These are phyloP conservation scores for Cytospora chrysosperma DNA, from an alignment of 2,329 filamentous ascomycete species.

Conservation along the genomic window DNA sequence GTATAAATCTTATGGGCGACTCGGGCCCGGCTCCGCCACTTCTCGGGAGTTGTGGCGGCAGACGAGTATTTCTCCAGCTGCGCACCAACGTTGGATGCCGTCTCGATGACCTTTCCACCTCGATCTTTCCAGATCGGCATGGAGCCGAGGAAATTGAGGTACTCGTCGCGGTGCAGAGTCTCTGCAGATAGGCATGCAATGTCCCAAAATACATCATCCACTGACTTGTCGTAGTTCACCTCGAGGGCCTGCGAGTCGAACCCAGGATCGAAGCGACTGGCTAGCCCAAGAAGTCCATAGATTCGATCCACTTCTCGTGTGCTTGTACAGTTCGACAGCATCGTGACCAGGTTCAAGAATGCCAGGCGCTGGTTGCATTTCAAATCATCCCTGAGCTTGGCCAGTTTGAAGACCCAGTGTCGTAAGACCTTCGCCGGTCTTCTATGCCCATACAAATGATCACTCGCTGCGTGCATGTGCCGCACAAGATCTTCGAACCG, in stretches of 20 bases:
- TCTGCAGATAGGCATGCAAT: background rate
- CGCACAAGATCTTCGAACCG: conserved; percentile 1
- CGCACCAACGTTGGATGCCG: background rate
- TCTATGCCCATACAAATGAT: background rate
- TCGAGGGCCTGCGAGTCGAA: conserved; percentile 2
- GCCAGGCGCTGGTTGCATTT: background rate
- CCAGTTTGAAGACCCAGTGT: conserved; percentile 1
- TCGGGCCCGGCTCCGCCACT: background rate
- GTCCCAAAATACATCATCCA: conserved; percentile 5
- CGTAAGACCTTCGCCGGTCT: background rate
- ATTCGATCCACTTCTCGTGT: conserved; percentile 2
- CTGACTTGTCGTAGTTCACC: conserved; percentile 6
- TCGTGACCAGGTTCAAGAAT: background rate
- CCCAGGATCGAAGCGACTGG: conserved; percentile 2
- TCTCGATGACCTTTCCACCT: background rate
- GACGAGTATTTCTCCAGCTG: background rate
- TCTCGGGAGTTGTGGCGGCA: background rate
- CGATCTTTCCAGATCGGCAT: background rate
- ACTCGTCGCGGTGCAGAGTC: background rate
- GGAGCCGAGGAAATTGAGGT: background rate
- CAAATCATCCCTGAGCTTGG: background rate
- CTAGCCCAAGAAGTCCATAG: conserved; percentile 6
- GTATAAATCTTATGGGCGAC: background rate
- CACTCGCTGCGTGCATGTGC: background rate
- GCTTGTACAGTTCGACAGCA: background rate